Evolutionary conservation across 2,329 filamentous ascomycete species (phyloP), one percentile per base, ranked within the genome.

Genomic region (Keithomyces neogunnii): DNA sequence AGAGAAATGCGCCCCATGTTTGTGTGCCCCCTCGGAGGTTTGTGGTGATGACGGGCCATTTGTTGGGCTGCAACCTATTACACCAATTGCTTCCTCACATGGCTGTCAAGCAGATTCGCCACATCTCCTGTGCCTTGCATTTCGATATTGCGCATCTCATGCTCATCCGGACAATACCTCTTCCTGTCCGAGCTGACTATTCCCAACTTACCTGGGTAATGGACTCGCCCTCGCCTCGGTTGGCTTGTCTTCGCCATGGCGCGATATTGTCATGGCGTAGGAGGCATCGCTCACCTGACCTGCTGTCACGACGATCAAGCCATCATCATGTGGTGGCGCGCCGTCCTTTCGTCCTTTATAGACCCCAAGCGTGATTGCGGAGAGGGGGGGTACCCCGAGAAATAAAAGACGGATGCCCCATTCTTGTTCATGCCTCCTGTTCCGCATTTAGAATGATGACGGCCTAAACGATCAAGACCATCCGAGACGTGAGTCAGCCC

Each of bases 261-360:
- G 19, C 19, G 19, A 19, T 19, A 19, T 19, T 48, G 7, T 30
- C 49, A 59, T 60, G 57, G 60, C 59, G 58, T 60, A 59, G 52
- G 60, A 59, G 62, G 59, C 56, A 62, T 51, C 53, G 58, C 57
- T 62, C 61, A 63, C 57, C 59, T 63, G 61, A 63, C 60, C 56
- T 47, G 51, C 50, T 54, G 57, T 60, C 62, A 62, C 57, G 58
- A 54, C 52, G 53, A 45, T 51, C 49, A 29, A 49, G 26, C 26
- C 57, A 61, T 62, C 57, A 61, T 62, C 60, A 62, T 61, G 62
- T 60, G 61, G 61, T 61, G 52, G 59, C 60, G 56, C 55, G 54
- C 55, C 56, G 8, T 38, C 19, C 35, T 13, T 13, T 29, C 33
- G 8, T 19, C 39, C 19, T 19, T 19, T 19, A 19, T 19, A 28